A percentile compares a stretch with the other conserved stretches of the same genome.
These are phyloP conservation scores for Sporisorium reilianum DNA, from an alignment of 1,284 basidiomycete species.

Conservation along the genomic window DNA sequence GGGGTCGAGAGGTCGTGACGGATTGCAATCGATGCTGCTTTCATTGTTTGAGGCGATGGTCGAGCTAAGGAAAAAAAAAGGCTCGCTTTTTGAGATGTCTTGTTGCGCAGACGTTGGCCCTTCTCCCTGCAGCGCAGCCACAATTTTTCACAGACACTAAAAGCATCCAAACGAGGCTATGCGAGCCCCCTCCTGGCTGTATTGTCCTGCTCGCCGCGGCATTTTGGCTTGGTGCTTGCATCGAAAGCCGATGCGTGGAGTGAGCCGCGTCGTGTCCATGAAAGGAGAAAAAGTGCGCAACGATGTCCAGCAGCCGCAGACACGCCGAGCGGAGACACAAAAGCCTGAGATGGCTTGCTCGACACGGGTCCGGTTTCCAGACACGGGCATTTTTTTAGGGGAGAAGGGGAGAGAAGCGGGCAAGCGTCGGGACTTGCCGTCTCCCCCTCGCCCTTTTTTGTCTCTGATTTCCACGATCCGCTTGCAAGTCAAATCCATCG, in stretches of 20 bases:
- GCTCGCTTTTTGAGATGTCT: too few species aligned
- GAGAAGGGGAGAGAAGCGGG: too few species aligned
- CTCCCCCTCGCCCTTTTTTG: too few species aligned
- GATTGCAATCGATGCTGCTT: background rate
- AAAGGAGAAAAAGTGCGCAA: background rate
- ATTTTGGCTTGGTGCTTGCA: background rate
- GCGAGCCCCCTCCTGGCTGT: background rate
- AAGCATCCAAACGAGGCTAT: background rate
- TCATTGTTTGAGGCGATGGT: background rate
- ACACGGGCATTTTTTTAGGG: background rate
- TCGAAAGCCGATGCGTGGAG: background rate
- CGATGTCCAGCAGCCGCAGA: too few species aligned
- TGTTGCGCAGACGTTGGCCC: too few species aligned
- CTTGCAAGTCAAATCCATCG: too few species aligned
- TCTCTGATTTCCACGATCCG: background rate
- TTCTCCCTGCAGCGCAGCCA: constrained; percentile 2
- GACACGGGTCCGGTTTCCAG: too few species aligned
- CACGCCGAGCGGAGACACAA: background rate
- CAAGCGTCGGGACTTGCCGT: background rate
- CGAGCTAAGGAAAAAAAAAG: background rate
- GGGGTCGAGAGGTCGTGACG: background rate
- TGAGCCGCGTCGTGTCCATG: background rate
- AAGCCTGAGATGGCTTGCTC: too few species aligned
- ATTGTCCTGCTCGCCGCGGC: too few species aligned
- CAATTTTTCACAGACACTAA: background rate